phyloP scores from a whole-genome alignment of 78 protist species.

The slime mould (Dictyostelium discoideum) region dicty_2.7 NC_007088.5:3589501-3590000 shows the following conservation, averaged over 20 bases:
- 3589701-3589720: constrained; percentile 34
- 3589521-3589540: constrained; percentile 14
- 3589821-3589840: constrained; percentile 68
- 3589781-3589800: constrained; percentile 64
- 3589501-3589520: constrained; percentile 64
- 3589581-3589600: background rate
- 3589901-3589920: constrained; percentile 51
- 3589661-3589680: constrained; percentile 68
- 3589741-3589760: constrained; percentile 32
- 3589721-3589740: constrained; percentile 64
- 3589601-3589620: background rate
- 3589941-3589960: constrained; percentile 28
- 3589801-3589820: constrained; percentile 48
- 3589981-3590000: constrained; percentile 32
- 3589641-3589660: constrained; percentile 39
- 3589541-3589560: background rate
- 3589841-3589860: constrained; percentile 47
- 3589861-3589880: constrained; percentile 43
- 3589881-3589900: constrained; percentile 51
- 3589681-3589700: constrained; percentile 27
- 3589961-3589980: constrained; percentile 33
- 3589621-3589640: constrained; percentile 11
- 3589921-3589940: constrained; percentile 36
- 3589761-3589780: constrained; percentile 44
- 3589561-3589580: background rate